Evolutionary conservation across 2,329 filamentous ascomycete genomes (phyloP), one percentile per base, ranked within the genome.

Genomic region (Ceratocystis lukuohia): DNA sequence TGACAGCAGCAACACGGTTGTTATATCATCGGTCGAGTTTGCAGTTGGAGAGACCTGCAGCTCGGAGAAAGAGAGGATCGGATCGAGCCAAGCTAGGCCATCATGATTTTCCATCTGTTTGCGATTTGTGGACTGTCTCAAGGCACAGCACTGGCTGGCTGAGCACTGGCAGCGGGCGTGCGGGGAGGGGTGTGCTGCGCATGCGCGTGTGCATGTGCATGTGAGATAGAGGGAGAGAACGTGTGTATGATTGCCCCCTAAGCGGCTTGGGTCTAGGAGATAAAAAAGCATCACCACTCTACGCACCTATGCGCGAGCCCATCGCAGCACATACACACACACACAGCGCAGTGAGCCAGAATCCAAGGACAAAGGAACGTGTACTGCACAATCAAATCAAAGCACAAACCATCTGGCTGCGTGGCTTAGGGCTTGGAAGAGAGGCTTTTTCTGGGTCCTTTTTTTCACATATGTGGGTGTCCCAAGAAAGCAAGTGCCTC

Each of bases 21-120:
- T 20, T 50, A 20, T 53, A 25, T 25, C 10, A 41, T 41, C 37
- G 37, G 48, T 25, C 48, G 20, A 25, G 48, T 53, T 53, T 15
- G 48, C 48, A 10, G 48, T 53, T 53, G 48, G 48, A 53, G 48
- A 53, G 37, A 41, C 10, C 8, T 28, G 10, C 5, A 20, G 15
- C 17, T 6, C n/a, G n/a, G 45, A 20, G 17, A 7, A 48, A 46
- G 12, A 48, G 5, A 69, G 67, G 48, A 65, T 64, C 22, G 64
- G 41, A 46, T 45, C 41, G n/a, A 65, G 56, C 44, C 37, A 41
- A 46, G 44, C 17, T 61, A 25, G 59, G 17, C 5, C 22, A 25
- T 41, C 30, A 62, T 20, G 33, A 50, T 41, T 25, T 61, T 41
- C 48, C 20, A 20, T 28, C 3, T 17, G 45, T 10, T 44, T 28